Evolutionary conservation across 2,329 filamentous ascomycete species (phyloP).

Genomic region (Aspergillus udagawae): DNA sequence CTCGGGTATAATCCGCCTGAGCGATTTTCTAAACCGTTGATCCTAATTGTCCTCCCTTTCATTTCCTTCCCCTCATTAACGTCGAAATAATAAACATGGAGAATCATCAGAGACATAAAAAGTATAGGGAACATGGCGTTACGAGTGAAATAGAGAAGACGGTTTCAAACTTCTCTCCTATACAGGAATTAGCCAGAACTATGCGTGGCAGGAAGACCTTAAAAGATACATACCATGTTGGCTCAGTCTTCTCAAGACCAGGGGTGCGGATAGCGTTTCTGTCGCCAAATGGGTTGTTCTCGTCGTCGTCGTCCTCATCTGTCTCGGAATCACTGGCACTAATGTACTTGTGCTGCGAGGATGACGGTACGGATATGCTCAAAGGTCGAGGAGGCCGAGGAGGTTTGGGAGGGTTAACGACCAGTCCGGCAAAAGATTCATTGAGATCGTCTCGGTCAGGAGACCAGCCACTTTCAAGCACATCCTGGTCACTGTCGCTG

Average conservation of each 20-base stretch:
- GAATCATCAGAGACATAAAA: neutral
- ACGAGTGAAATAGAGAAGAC: neutral
- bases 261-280: constrained; percentile 57
- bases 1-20: neutral
- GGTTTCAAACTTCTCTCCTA: constrained; percentile 27
- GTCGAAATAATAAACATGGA: neutral
- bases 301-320: constrained; percentile 65
- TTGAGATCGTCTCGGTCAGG: constrained; percentile 26
- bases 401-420: constrained; percentile 34
- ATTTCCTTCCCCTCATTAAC: neutral
- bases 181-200: constrained; percentile 10
- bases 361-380: constrained; percentile 43
- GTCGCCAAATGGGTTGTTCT: constrained; percentile 85
- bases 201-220: neutral
- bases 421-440: constrained; percentile 32
- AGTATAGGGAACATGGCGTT: neutral
- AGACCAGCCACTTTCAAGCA: constrained; percentile 27
- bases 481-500: constrained; percentile 61
- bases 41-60: neutral
- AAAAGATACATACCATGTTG: constrained; percentile 30
- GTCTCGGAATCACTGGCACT: constrained; percentile 52
- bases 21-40: neutral
- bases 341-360: constrained; percentile 34
- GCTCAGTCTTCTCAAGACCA: constrained; percentile 26
- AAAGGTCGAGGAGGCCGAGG: constrained; percentile 56